Conservation (phyloP, 805 yeast genomes). For the Starmerella khaoyaiensis region DNA sequence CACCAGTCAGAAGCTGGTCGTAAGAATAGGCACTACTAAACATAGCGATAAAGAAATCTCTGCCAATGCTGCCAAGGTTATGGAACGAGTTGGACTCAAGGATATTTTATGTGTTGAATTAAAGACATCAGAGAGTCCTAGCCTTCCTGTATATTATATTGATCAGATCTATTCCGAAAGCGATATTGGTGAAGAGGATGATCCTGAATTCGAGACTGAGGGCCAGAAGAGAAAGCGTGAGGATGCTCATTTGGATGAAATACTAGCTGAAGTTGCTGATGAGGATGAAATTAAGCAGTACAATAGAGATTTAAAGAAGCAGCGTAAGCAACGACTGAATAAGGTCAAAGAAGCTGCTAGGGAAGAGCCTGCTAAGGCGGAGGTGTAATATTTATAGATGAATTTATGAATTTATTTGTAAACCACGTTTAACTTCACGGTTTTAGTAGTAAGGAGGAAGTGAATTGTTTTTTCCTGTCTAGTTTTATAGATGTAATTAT, state of each 20-base stretch:
- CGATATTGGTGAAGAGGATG: slow-evolving; percentile 35
- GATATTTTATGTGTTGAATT: slow-evolving; percentile 36
- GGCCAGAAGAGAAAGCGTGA: slow-evolving; percentile 23
- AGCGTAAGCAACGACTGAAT: slow-evolving; percentile 12
- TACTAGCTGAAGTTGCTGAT: slow-evolving; percentile 71
- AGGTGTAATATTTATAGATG: too few species aligned
- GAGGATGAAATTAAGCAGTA: slow-evolving; percentile 53
- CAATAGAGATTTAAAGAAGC: slow-evolving; percentile 39
- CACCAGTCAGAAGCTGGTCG: slow-evolving; percentile 52
- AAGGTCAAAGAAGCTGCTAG: too few species aligned
- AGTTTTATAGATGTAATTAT: too few species aligned
- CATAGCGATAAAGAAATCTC: slow-evolving; percentile 39
- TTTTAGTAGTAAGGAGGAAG: too few species aligned
- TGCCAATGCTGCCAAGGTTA: slow-evolving; percentile 47
- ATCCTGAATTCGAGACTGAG: slow-evolving; percentile 26
- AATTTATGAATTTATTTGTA: too few species aligned
- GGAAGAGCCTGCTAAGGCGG: too few species aligned
- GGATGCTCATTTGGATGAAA: slow-evolving; percentile 45
- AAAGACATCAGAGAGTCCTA: slow-evolving; percentile 64
- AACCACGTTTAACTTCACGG: too few species aligned
- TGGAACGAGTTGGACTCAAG: slow-evolving; percentile 32
- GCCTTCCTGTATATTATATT: slow-evolving; percentile 68
- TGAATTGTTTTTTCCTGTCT: too few species aligned
- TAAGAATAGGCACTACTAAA: slow-evolving; percentile 50
- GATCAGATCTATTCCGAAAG: slow-evolving; percentile 38